Base-by-base conservation (phyloP, 805 yeast species). In the Candida easanensis region DNA sequence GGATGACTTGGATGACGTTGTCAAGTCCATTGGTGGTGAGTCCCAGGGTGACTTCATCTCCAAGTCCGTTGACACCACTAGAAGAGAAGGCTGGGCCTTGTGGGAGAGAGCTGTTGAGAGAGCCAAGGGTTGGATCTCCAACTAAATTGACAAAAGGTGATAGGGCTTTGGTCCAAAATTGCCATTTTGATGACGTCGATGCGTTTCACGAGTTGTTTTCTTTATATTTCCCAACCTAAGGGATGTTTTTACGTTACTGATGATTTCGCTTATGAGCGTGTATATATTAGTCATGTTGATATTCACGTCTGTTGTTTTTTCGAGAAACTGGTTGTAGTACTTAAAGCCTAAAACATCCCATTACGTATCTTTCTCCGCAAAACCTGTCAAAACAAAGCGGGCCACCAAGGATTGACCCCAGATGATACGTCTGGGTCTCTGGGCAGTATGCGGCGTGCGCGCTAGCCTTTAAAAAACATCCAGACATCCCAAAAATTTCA, bases 41-140 rank as follows among this genome's bases (percentile, higher is more conserved):
- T 53, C 60, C 41, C 53, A 53, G 23, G 65, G 63, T 41, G 61
- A 62, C 35, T 69, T 68, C 53, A 50, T 38, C 19, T 66, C 70
- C 41, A 45, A 73, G 48, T 71, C 84, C 45, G 69, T 71, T 3
- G 84, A 77, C 52, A 69, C 68, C 9, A 80, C 76, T 40, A 68
- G 76, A 58, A 75, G 96, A 56, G 71, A 80, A 45, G 73, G 68
- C 52, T 85, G 91, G 86, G 69, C 68, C 39, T 68, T 82, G 51
- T 90, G 98, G 98, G 87, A 86, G 59, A 74, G 77, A 35, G 98
- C 96, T 2, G 79, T 90, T 17, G 81, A 78, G 56, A 76, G 95
- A 56, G 84, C 95, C 23, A 75, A 68, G 49, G 90, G 88, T 35
- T 90, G 98, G 98, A 69, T 85, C 41, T 41, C 27, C 19, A 42